Evolutionary conservation across 495 filamentous ascomycete species (phyloP).

Genomic region (Neurospora sp.): DNA sequence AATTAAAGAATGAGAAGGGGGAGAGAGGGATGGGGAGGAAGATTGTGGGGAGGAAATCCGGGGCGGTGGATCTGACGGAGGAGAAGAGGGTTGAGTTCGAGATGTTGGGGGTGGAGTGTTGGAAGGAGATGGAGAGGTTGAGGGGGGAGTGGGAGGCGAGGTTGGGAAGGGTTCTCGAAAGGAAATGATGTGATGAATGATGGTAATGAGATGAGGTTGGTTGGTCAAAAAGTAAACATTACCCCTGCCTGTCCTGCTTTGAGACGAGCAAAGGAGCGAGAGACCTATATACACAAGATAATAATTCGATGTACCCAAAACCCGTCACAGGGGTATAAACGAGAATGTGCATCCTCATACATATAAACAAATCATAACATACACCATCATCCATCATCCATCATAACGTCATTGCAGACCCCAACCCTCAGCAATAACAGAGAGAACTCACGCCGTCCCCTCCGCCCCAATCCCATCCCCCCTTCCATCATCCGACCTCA

Average conservation of each 20-base stretch:
- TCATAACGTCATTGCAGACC: not conserved
- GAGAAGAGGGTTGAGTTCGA: constrained; percentile 66
- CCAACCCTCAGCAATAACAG: not conserved
- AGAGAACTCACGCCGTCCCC: not conserved
- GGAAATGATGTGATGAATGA: not conserved
- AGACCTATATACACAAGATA: not conserved
- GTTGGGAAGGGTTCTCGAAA: constrained; percentile 11
- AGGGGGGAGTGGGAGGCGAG: constrained; percentile 65
- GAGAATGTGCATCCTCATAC: not conserved
- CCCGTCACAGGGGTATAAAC: not conserved
- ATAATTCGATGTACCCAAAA: not conserved
- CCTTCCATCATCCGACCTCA: constrained; percentile 31
- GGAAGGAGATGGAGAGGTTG: constrained; percentile 79
- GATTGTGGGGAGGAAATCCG: constrained; percentile 43
- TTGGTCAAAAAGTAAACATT: not conserved
- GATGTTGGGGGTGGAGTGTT: constrained; percentile 58
- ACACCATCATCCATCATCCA: constrained; percentile 2
- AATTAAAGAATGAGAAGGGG: constrained; percentile 32
- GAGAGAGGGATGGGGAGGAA: constrained; percentile 19
- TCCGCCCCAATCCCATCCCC: not conserved
- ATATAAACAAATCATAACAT: not conserved
- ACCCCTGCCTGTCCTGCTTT: not conserved
- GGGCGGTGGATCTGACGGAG: constrained; percentile 45
- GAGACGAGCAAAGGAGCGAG: not conserved
- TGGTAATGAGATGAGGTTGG: not conserved